Conservation (phyloP, 2,329 filamentous ascomycete species). For the Curvularia sp. region DNA sequence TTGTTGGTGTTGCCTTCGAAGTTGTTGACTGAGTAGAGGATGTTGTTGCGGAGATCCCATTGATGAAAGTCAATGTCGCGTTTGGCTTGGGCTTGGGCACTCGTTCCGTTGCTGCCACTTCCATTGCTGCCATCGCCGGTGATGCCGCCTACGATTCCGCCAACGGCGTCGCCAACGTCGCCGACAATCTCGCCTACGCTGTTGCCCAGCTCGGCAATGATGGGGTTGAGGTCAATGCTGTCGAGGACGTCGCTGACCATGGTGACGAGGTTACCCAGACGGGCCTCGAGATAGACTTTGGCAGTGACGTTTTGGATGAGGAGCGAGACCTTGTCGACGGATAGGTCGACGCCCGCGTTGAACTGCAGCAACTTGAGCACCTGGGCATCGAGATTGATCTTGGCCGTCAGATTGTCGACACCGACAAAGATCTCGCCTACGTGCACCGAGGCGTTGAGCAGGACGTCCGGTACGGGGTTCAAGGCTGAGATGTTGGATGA, state of each 20-base stretch:
- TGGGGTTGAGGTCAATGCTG: constrained; percentile 67
- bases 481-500: constrained; percentile 52
- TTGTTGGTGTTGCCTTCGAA: constrained; percentile 62
- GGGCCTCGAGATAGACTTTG: constrained; percentile 65
- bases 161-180: constrained; percentile 38
- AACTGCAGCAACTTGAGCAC: constrained; percentile 66
- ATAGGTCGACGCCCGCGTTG: constrained; percentile 66
- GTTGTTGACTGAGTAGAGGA: constrained; percentile 68
- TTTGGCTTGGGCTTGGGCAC: constrained; percentile 29
- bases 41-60: constrained; percentile 62
- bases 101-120: constrained; percentile 14
- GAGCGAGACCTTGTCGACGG: constrained; percentile 63
- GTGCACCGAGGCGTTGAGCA: constrained; percentile 64
- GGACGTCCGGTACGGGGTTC: constrained; percentile 62
- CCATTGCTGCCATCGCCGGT: constrained; percentile 14
- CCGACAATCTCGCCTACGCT: constrained; percentile 59
- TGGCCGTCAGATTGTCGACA: constrained; percentile 66
- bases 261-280: constrained; percentile 64
- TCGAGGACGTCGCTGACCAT: constrained; percentile 66
- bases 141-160: constrained; percentile 31
- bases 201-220: constrained; percentile 63
- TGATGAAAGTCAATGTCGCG: constrained; percentile 42
- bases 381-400: constrained; percentile 66
- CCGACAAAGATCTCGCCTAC: constrained; percentile 66
- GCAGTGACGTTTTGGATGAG: constrained; percentile 66